Conservation (phyloP, 495 filamentous ascomycete species). For the Hamigera avellanea region DNA sequence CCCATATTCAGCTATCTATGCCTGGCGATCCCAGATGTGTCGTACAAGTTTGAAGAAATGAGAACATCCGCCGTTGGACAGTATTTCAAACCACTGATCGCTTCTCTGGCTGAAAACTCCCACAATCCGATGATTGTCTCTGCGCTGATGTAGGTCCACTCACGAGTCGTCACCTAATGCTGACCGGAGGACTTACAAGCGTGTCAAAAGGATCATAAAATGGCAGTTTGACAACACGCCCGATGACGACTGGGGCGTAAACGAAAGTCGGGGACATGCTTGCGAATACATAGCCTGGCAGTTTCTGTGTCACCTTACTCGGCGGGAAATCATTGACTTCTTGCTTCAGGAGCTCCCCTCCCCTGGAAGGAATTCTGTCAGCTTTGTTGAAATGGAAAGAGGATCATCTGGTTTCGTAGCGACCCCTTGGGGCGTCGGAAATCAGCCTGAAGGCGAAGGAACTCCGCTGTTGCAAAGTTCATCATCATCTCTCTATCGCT, state of each 20-base stretch:
- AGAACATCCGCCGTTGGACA: conserved; percentile 54
- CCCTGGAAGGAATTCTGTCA: conserved; percentile 9
- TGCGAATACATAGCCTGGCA: conserved; percentile 92
- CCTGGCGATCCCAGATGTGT: conserved; percentile 48
- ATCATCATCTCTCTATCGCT: conserved; percentile 15
- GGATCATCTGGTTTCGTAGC: conserved; percentile 9
- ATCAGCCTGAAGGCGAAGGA: conserved; percentile 9
- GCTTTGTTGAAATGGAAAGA: conserved; percentile 15
- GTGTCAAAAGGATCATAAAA: conserved; percentile 54
- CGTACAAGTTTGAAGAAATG: conserved; percentile 72
- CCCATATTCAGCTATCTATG: conserved; percentile 45
- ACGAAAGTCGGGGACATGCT: conserved; percentile 66
- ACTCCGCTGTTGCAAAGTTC: conserved; percentile 19
- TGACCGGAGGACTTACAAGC: too few species aligned
- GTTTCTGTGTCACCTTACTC: conserved; percentile 66
- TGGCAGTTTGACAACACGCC: conserved; percentile 54
- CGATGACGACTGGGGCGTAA: conserved; percentile 57
- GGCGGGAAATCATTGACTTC: conserved; percentile 71
- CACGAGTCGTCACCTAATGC: background rate
- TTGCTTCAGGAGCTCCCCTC: conserved; percentile 67
- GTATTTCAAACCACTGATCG: conserved; percentile 50
- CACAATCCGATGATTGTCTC: conserved; percentile 67
- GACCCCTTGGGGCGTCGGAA: conserved; percentile 1
- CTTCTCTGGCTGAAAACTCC: conserved; percentile 49
- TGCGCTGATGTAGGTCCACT: conserved; percentile 55